Conservation (phyloP, 495 filamentous ascomycete species). For the Ascodesmis nigricans region DNA sequence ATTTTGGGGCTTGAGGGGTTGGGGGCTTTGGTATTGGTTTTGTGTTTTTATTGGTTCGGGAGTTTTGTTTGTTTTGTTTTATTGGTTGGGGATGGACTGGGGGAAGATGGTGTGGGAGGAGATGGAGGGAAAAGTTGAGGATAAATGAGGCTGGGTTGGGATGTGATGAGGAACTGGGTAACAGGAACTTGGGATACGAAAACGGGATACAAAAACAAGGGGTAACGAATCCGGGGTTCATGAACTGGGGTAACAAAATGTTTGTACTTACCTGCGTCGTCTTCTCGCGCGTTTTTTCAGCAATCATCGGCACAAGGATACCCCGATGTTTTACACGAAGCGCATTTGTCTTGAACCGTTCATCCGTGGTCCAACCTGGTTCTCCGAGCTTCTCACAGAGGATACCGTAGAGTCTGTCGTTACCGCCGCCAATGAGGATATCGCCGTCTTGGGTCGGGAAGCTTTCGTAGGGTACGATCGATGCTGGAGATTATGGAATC, state of each 20-base stretch:
- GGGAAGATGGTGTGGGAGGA: background rate
- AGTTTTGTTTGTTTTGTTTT: too few relatives aligned
- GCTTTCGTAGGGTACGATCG: conserved; percentile 82
- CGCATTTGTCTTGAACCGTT: conserved; percentile 59
- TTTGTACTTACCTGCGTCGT: conserved; percentile 34
- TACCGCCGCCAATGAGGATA: conserved; percentile 79
- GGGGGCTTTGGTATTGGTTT: too few relatives aligned
- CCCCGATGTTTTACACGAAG: conserved; percentile 56
- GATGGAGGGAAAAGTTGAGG: too few relatives aligned
- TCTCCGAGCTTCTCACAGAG: conserved; percentile 57
- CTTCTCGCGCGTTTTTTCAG: conserved; percentile 46
- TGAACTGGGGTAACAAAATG: too few relatives aligned
- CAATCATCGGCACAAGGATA: conserved; percentile 55
- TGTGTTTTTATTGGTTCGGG: too few relatives aligned
- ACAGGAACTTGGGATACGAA: too few relatives aligned
- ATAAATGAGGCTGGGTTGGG: too few relatives aligned
- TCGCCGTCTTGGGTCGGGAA: conserved; percentile 89
- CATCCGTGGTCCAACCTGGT: conserved; percentile 58
- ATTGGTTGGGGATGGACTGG: background rate
- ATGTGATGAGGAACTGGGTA: too few relatives aligned
- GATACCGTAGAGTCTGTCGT: conserved; percentile 74
- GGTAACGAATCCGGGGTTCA: too few relatives aligned
- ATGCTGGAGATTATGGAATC: too few relatives aligned
- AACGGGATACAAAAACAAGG: too few relatives aligned
- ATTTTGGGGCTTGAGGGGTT: too few relatives aligned